phyloP scores from a whole-genome alignment of 202 grass and related monocot genomes.

The Hordeum pubiflorum region DNA sequence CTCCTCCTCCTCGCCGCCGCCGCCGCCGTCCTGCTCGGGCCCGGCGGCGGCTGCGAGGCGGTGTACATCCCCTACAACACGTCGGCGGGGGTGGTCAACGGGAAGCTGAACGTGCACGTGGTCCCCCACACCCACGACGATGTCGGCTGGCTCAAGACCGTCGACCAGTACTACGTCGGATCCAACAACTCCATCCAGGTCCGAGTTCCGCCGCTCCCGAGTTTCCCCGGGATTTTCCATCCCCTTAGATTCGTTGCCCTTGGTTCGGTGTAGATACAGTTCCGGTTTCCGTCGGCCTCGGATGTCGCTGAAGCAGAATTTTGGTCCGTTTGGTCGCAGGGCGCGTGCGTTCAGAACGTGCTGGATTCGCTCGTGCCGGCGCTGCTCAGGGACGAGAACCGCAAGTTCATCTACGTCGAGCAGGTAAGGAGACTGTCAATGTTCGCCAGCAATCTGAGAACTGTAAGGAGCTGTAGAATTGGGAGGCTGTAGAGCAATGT shows the following conservation, averaged over 20 bases:
- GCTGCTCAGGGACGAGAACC: slow-evolving; percentile 80
- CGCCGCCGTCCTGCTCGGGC: background rate
- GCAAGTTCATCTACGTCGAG: slow-evolving; percentile 87
- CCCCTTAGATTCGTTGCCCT: background rate
- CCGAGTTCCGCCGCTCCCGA: background rate
- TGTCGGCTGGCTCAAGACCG: slow-evolving; percentile 86
- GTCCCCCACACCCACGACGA: slow-evolving; percentile 86
- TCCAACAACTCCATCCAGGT: slow-evolving; percentile 57
- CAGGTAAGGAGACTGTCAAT: slow-evolving; percentile 30
- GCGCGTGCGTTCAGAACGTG: slow-evolving; percentile 81
- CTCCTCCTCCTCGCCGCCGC: background rate
- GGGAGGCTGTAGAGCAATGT: background rate
- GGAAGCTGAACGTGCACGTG: slow-evolving; percentile 82
- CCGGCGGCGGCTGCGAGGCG: slow-evolving; percentile 12
- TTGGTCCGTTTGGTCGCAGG: slow-evolving; percentile 26
- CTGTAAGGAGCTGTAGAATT: background rate
- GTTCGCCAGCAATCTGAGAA: background rate
- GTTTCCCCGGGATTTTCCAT: background rate
- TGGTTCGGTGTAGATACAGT: background rate
- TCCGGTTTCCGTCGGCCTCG: background rate
- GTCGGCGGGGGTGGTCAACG: slow-evolving; percentile 49
- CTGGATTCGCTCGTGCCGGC: slow-evolving; percentile 73
- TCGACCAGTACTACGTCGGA: slow-evolving; percentile 89
- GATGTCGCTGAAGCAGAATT: background rate
- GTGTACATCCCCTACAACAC: slow-evolving; percentile 88